Conservation (phyloP, 1,139 yeast species). For the Eremothecium coryli region DNA sequence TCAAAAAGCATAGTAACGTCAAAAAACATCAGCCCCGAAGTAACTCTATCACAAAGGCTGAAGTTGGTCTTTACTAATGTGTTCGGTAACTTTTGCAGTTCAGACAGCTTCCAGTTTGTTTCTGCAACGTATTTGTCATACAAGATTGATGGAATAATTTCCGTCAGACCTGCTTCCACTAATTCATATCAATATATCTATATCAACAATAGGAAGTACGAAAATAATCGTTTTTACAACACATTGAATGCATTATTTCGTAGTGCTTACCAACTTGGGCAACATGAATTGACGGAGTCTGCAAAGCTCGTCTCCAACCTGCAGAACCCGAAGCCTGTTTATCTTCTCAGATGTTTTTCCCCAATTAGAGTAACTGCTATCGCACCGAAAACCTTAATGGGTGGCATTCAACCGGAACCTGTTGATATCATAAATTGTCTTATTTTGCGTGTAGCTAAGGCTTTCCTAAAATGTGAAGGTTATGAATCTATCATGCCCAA, state of each 20-base stretch:
- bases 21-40: slow-evolving; percentile 1
- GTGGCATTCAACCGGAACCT: too few relatives aligned
- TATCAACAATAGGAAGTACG: slow-evolving; percentile 37
- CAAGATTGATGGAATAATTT: slow-evolving; percentile 29
- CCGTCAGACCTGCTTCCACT: slow-evolving; percentile 29
- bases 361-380: too few relatives aligned
- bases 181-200: slow-evolving; percentile 40
- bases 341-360: slow-evolving; percentile 33
- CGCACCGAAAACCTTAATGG: too few relatives aligned
- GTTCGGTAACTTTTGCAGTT: slow-evolving; percentile 16
- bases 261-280: too few relatives aligned
- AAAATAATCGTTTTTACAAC: slow-evolving; percentile 23
- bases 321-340: slow-evolving; percentile 32
- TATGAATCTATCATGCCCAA: too few relatives aligned
- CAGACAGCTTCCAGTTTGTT: slow-evolving; percentile 17
- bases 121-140: slow-evolving; percentile 23
- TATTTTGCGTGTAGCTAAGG: slow-evolving; percentile 27
- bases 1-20: slow-evolving; percentile 8
- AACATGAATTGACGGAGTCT: slow-evolving; percentile 5
- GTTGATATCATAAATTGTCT: slow-evolving; percentile 27
- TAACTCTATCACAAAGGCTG: slow-evolving; percentile 9
- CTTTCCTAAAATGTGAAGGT: slow-evolving; percentile 29
- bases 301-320: slow-evolving; percentile 28
- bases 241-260: slow-evolving; percentile 30
- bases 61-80: slow-evolving; percentile 11